These are phyloP conservation scores for Sarocladiaceae sp. DNA, from an alignment of 2,329 filamentous ascomycete genomes.

Conservation along the genomic window DNA sequence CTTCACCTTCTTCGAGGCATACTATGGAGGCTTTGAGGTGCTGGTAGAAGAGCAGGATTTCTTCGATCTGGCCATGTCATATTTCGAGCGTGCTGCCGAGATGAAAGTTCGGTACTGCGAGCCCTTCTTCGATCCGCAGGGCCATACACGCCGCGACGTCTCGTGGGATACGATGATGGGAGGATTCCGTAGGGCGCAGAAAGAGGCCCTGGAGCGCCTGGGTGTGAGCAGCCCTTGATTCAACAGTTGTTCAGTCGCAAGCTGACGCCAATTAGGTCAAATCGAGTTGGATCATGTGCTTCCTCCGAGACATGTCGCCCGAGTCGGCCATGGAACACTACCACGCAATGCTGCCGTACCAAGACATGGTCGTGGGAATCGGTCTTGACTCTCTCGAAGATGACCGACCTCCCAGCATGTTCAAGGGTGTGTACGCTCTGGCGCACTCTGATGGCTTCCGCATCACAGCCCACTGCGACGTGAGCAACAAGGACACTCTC, in stretches of 20 bases:
- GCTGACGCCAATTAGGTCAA: constrained; percentile 5
- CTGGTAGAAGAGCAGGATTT: constrained; percentile 59
- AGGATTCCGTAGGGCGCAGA: constrained; percentile 53
- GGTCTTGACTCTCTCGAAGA: constrained; percentile 39
- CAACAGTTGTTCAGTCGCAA: background rate
- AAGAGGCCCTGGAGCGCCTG: constrained; percentile 52
- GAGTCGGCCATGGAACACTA: constrained; percentile 64
- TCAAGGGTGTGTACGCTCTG: constrained; percentile 29
- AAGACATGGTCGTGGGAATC: constrained; percentile 32
- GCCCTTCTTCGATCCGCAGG: constrained; percentile 73
- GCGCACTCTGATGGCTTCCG: constrained; percentile 32
- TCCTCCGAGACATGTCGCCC: constrained; percentile 60
- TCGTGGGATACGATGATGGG: constrained; percentile 52
- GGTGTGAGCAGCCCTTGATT: constrained; percentile 41
- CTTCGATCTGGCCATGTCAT: constrained; percentile 61
- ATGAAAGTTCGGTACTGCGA: constrained; percentile 65
- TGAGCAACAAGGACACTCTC: constrained; percentile 37
- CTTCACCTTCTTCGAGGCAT: constrained; percentile 59
- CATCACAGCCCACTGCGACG: constrained; percentile 42
- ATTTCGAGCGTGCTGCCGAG: constrained; percentile 55
- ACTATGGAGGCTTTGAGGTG: constrained; percentile 68
- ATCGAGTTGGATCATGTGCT: constrained; percentile 60
- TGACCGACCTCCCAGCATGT: constrained; percentile 34
- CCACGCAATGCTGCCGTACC: constrained; percentile 28
- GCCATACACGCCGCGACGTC: constrained; percentile 57